phyloP scores from a whole-genome alignment of 2,329 filamentous ascomycete species.

The Apiospora marii region DNA sequence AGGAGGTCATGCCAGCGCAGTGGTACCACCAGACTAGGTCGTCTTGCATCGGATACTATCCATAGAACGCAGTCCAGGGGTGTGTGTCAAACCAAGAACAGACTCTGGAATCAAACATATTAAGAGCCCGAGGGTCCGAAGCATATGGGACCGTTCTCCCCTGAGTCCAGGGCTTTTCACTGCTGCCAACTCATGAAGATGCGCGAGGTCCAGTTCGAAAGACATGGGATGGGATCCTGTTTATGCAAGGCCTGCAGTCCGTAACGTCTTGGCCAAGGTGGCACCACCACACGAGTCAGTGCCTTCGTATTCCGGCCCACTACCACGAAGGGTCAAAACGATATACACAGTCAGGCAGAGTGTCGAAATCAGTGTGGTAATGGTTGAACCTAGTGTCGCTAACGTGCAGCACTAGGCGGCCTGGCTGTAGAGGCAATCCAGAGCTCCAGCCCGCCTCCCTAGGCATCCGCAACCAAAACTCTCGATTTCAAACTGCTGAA shows the following conservation, averaged over 20 bases:
- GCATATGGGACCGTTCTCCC: background rate
- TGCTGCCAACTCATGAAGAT: background rate
- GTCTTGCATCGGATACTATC: background rate
- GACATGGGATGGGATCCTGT: background rate
- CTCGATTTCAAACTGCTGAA: background rate
- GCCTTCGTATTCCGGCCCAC: background rate
- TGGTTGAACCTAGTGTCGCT: background rate
- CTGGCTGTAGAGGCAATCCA: background rate
- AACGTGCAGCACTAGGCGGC: background rate
- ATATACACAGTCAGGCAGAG: background rate
- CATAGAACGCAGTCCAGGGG: background rate
- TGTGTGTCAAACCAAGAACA: background rate
- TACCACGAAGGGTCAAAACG: background rate
- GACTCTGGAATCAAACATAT: background rate
- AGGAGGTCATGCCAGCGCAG: background rate
- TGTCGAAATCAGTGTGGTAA: background rate
- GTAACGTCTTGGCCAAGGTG: background rate
- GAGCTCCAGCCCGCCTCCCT: background rate
- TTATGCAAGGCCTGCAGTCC: background rate
- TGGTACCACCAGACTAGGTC: background rate
- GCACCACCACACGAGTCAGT: constrained; percentile 3
- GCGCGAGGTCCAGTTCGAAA: background rate
- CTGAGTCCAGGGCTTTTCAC: fast-evolving
- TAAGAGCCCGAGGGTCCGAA: background rate
- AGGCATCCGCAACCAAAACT: background rate